Evolutionary conservation across 2,329 filamentous ascomycete genomes (phyloP).

Genomic region (Ceratocystis cubensis): DNA sequence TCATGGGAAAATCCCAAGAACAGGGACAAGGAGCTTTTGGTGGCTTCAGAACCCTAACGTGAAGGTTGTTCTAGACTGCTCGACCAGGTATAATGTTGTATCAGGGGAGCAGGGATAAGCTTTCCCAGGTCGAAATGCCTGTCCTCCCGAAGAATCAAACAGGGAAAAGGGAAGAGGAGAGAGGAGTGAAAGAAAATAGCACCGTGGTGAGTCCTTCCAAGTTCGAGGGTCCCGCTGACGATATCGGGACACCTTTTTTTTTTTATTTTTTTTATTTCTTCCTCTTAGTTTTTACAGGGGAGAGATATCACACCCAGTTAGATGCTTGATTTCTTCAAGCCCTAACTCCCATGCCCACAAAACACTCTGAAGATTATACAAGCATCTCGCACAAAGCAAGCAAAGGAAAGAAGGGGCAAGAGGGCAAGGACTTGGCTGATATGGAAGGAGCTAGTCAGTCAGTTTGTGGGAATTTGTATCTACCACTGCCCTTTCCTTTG

Average conservation of each 20-base stretch:
- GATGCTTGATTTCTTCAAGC: background rate
- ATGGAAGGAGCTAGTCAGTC: background rate
- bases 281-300: too few relatives aligned
- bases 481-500: background rate
- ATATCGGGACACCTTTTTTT: too few relatives aligned
- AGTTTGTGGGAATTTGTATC: background rate
- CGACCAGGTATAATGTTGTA: too few relatives aligned
- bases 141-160: too few relatives aligned
- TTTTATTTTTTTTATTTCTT: too few relatives aligned
- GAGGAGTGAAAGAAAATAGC: too few relatives aligned
- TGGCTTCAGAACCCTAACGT: background rate
- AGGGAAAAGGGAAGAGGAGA: too few relatives aligned
- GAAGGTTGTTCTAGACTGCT: background rate
- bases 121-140: too few relatives aligned
- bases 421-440: background rate
- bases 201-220: too few relatives aligned
- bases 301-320: too few relatives aligned
- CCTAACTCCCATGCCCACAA: background rate
- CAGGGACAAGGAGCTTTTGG: background rate
- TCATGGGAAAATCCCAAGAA: background rate
- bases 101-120: too few relatives aligned
- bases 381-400: background rate
- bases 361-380: background rate
- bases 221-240: too few relatives aligned
- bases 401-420: background rate